A percentile compares a stretch with the other conserved stretches of the same genome.
Evolutionary conservation across 1,284 basidiomycete species (phyloP).

Genomic region (Taiwanofungus camphoratus): DNA sequence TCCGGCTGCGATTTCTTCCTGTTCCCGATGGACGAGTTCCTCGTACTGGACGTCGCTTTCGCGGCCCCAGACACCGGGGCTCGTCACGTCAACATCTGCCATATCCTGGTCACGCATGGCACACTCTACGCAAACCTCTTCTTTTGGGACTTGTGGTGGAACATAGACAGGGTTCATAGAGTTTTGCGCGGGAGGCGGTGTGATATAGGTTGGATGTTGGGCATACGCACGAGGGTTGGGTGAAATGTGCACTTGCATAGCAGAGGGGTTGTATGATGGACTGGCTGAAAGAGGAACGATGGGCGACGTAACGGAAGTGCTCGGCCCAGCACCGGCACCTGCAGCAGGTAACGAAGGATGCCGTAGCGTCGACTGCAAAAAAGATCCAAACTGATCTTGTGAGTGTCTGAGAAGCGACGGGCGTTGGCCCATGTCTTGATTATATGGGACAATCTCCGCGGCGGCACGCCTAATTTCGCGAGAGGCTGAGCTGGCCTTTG

Average conservation of each 20-base stretch:
- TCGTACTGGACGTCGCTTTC: conserved; percentile 81
- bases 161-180: conserved; percentile 56
- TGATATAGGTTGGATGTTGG: conserved; percentile 73
- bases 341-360: conserved; percentile 38
- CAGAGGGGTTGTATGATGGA: conserved; percentile 43
- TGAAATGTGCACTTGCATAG: conserved; percentile 47
- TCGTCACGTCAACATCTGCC: conserved; percentile 89
- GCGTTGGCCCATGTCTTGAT: conserved; percentile 26
- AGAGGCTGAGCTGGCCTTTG: conserved; percentile 11
- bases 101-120: conserved; percentile 99
- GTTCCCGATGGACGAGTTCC: conserved; percentile 73
- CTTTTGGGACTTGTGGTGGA: conserved; percentile 45
- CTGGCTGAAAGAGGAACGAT: conserved; percentile 52
- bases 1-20: conserved; percentile 56
- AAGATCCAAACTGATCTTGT: conserved; percentile 22
- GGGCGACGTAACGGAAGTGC: conserved; percentile 23
- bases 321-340: conserved; percentile 33
- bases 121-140: conserved; percentile 94
- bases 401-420: conserved; percentile 16
- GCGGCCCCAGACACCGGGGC: conserved; percentile 86
- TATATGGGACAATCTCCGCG: conserved; percentile 12
- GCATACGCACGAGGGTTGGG: conserved; percentile 61
- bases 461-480: conserved; percentile 9
- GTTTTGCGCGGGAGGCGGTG: conserved; percentile 46
- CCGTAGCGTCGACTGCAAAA: conserved; percentile 37